These are phyloP conservation scores for Leavenworthia alabamica DNA, from an alignment of 345 rosid species.

Conservation along the genomic window DNA sequence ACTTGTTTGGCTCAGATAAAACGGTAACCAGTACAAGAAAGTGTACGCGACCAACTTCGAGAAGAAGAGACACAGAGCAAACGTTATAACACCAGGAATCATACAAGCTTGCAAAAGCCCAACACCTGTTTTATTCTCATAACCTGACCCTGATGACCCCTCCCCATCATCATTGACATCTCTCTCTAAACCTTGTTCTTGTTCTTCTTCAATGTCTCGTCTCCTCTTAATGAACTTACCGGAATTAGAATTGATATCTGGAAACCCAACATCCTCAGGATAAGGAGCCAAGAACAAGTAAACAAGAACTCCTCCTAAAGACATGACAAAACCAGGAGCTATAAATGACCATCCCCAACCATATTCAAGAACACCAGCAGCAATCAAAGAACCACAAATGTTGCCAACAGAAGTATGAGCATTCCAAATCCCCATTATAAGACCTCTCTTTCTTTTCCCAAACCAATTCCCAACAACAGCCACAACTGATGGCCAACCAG, in stretches of 20 bases:
- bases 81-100: conserved; percentile 91
- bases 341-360: conserved; percentile 99
- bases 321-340: conserved; percentile 61
- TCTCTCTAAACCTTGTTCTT: conserved; percentile 11
- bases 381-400: conserved; percentile 80
- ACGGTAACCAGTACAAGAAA: conserved; percentile 88
- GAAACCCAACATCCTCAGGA: conserved; percentile 89
- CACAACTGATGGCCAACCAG: conserved; percentile 97
- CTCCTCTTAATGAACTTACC: conserved; percentile 42
- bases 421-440: conserved; percentile 98
- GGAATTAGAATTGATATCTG: conserved; percentile 31
- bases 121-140: conserved; percentile 53
- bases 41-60: conserved; percentile 90
- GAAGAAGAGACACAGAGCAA: conserved; percentile 84
- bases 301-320: conserved; percentile 62
- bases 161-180: conserved; percentile 18
- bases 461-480: conserved; percentile 95
- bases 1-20: conserved; percentile 92
- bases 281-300: conserved; percentile 77
- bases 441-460: conserved; percentile 84
- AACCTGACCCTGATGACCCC: neutral
- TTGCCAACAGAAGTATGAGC: conserved; percentile 94
- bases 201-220: conserved; percentile 12
- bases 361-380: conserved; percentile 76
- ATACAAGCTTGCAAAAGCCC: conserved; percentile 79